Evolutionary conservation across 2,329 filamentous ascomycete species (phyloP).

Genomic region (Leptodontidium sp.): DNA sequence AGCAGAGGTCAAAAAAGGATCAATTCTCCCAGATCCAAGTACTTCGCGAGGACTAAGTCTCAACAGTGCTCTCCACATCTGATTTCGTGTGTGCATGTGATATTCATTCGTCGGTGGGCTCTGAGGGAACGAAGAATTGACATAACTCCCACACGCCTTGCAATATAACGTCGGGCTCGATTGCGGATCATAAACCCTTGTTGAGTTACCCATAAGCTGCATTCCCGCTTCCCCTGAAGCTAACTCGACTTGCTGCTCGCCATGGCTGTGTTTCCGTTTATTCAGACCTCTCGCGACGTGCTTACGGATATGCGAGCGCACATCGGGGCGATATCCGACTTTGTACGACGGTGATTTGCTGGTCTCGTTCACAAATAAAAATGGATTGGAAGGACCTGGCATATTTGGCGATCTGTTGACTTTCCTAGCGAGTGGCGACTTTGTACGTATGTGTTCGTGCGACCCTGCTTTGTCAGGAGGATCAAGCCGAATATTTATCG

Average conservation of each 20-base stretch:
- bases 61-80: not conserved
- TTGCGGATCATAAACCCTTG: not conserved
- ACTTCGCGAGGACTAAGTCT: conserved; percentile 4
- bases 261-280: not conserved
- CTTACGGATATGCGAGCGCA: conserved; percentile 4
- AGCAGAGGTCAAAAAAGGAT: not conserved
- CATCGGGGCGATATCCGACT: conserved; percentile 1
- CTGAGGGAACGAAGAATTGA: not conserved
- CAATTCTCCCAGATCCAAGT: not conserved
- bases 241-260: conserved; percentile 1
- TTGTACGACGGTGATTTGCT: not conserved
- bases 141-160: not conserved
- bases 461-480: conserved; percentile 12
- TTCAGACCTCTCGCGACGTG: not conserved
- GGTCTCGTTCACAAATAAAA: conserved; percentile 5
- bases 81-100: not conserved
- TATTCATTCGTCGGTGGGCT: not conserved
- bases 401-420: conserved; percentile 4
- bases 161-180: not conserved
- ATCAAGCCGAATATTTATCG: not conserved
- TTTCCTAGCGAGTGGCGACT: conserved; percentile 9
- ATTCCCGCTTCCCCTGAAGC: not conserved
- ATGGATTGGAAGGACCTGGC: not conserved
- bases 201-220: not conserved
- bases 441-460: not conserved